Base-by-base conservation (phyloP, 331 rosid genomes). In the Malus hybrid region DNA sequence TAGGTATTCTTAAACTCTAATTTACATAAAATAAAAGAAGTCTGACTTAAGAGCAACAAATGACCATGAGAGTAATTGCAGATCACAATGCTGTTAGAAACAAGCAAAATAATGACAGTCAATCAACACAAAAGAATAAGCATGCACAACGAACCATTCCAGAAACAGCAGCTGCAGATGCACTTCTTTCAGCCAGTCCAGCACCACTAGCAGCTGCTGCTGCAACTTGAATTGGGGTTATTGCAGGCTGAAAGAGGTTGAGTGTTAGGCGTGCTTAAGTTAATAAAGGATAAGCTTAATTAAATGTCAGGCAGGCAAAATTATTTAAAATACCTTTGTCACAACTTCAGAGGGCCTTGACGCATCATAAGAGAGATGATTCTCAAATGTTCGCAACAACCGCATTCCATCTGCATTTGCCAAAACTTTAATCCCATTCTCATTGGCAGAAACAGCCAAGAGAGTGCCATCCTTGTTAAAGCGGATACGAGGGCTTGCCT, bases 401-500 rank as follows among this genome's bases (percentile, higher is more conserved):
- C 93, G 86, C 18, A 83, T 65, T 22, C 99, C 99, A 70, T 94
- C 97, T 36, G 79, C 63, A 73, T 94, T 94, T 57, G 97, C 96
- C 81, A 94, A 82, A 76, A 94, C 79, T 85, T 94, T 94, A 71
- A 94, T 92, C 76, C 97, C 99, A 77, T 94, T 90, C 22, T 94
- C 99, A 52, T 84, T 92, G 65, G 96, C 85, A 70, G 99, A 94
- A 65, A 94, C 96, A 63, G 99, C 99, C 82, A 94, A 83, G 66
- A 94, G 96, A 71, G 87, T 81, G 78, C 99, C 99, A 74, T 94
- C 96, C 91, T 92, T 94, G 89, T 92, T 94, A 82, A 94, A 94
- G 62, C 99, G 99, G 76, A 94, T 92, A 4, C 99, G 99, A 5
- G 99, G 99, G 79, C 93, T 92, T 66, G 90, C 97, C 99, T 94